phyloP scores from a whole-genome alignment of 2,329 filamentous ascomycete genomes.

The Teratosphaeria destructans region DNA sequence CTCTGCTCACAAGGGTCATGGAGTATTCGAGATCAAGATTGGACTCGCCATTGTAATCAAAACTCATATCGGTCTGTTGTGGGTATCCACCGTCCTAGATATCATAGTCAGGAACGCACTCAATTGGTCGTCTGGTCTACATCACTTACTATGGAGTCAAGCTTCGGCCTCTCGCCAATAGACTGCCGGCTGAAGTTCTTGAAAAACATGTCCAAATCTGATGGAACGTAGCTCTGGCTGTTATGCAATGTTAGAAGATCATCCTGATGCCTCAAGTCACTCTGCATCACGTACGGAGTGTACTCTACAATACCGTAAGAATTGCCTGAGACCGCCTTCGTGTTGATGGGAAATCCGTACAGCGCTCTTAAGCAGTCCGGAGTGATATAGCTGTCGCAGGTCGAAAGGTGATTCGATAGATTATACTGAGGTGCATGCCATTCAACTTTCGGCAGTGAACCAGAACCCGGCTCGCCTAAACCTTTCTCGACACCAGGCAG shows the following conservation, averaged over 20 bases:
- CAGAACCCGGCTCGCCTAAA: slow-evolving; percentile 18
- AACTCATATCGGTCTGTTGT: slow-evolving; percentile 30
- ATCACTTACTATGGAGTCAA: slow-evolving; percentile 15
- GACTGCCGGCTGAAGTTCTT: slow-evolving; percentile 23
- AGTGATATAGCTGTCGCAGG: slow-evolving; percentile 47
- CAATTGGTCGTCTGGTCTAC: neutral
- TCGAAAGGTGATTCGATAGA: slow-evolving; percentile 14
- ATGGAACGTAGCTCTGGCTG: slow-evolving; percentile 32
- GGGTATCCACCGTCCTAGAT: slow-evolving; percentile 19
- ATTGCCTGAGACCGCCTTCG: slow-evolving; percentile 35
- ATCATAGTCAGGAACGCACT: slow-evolving; percentile 9
- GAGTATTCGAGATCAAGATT: slow-evolving; percentile 47
- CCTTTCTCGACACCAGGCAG: slow-evolving; percentile 10
- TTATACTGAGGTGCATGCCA: slow-evolving; percentile 3
- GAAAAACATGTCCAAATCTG: slow-evolving; percentile 28
- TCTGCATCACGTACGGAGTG: slow-evolving; percentile 28
- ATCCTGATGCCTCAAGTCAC: neutral
- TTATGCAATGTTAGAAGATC: neutral
- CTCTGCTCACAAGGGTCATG: slow-evolving; percentile 26
- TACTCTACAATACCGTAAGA: slow-evolving; percentile 45
- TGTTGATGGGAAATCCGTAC: slow-evolving; percentile 26
- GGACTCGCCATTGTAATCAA: slow-evolving; percentile 39
- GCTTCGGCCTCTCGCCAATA: slow-evolving; percentile 23
- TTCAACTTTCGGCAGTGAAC: slow-evolving; percentile 23
- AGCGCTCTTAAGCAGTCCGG: slow-evolving; percentile 40